Base-by-base conservation (phyloP, 2,329 filamentous ascomycete species). In the Alternaria alternata region DNA sequence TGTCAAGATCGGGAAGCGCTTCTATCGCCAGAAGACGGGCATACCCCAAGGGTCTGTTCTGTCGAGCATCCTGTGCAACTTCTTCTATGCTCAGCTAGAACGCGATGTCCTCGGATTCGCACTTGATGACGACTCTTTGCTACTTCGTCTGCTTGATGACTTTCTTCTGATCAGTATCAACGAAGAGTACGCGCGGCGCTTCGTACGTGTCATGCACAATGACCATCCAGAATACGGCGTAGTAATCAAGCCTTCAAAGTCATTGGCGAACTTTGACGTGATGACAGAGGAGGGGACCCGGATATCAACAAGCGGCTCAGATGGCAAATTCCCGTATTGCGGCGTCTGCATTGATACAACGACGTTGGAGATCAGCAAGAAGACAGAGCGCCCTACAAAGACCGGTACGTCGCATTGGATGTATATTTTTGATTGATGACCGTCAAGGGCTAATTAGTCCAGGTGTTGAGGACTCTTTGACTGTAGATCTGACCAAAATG, bases 11-110 rank as follows among this genome's bases (percentile, higher is more conserved):
- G 94, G 93, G 48, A 94, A 93, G 80, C 92, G 90, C 67, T 93
- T 89, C 75, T 97, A 95, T 75, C 87, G 92, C 24, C 95, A 99
- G 76, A 94, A 89, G 76, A 82, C 86, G 22, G 95, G 95, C 14
- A 98, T 99, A 39, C 94, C 95, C 0, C 95, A 99, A 77, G 95
- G 95, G 7, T 97, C 94, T 0, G 86, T 97, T 1, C 76, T 99
- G 5, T 97, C 94, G 0, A 91, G 90, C 43, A 83, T 93, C 41
- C 83, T 99, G 5, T 98, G 95, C 83, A 98, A 93, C 79, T 94
- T 96, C 79, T 97, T 98, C 78, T 99, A 99, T 74, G 94, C 92
- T 6, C 89, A 95, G 63, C 86, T 98, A 1, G 95, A 99, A 77
- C 79, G 80, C 7, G 83, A 88, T 26, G 81, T 89, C 14, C 82